Evolutionary conservation across 352 stramenopile species (phyloP).

Genomic region (Phytophthora pluvialis): DNA sequence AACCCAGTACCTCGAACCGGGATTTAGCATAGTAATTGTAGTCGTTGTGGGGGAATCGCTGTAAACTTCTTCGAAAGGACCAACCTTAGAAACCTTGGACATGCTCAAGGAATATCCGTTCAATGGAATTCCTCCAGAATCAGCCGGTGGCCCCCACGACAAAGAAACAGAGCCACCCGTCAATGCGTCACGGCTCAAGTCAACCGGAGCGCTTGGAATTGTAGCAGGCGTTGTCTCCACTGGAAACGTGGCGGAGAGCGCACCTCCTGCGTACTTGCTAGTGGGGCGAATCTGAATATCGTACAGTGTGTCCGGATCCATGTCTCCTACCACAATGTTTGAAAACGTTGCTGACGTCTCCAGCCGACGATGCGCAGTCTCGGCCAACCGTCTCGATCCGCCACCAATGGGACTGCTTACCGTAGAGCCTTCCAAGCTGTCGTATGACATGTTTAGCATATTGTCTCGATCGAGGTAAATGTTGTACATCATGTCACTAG

Average conservation of each 20-base stretch:
- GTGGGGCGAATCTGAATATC: constrained; percentile 50
- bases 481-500: constrained; percentile 50
- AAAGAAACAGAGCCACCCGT: constrained; percentile 53
- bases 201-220: constrained; percentile 35
- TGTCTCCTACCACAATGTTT: constrained; percentile 40
- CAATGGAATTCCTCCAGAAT: constrained; percentile 55
- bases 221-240: constrained; percentile 43
- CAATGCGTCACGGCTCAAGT: constrained; percentile 9
- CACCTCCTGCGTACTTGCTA: constrained; percentile 39
- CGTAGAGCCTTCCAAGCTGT: constrained; percentile 14
- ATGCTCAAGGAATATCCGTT: constrained; percentile 47
- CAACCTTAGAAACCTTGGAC: constrained; percentile 3
- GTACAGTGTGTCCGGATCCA: constrained; percentile 65
- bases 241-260: constrained; percentile 30
- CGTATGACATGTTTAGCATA: constrained; percentile 48
- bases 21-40: constrained; percentile 32
- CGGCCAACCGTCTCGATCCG: constrained; percentile 23
- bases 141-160: constrained; percentile 44
- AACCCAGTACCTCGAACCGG: constrained; percentile 52
- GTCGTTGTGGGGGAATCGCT: constrained; percentile 31
- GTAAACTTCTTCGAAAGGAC: constrained; percentile 34
- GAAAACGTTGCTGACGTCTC: constrained; percentile 5
- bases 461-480: constrained; percentile 53
- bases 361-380: constrained; percentile 15
- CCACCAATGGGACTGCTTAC: background rate